Evolutionary conservation across 2,329 filamentous ascomycete genomes (phyloP).

Genomic region (Thielaviopsis cerberus): DNA sequence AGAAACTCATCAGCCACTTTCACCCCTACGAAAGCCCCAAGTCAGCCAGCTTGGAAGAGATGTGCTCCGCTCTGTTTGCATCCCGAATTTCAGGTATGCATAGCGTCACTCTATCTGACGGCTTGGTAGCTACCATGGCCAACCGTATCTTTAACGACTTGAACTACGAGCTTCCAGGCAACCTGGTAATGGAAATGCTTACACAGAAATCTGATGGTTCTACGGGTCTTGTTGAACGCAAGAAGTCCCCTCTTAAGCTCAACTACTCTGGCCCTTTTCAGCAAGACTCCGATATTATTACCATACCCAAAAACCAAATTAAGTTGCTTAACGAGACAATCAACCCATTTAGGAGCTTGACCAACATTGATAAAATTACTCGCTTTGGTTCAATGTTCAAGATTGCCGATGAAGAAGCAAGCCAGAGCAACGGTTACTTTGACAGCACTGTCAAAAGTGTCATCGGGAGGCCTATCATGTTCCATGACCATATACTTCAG

Average conservation of each 20-base stretch:
- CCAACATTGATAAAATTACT: background rate
- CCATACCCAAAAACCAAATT: background rate
- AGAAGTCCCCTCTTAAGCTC: background rate
- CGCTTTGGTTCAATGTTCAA: background rate
- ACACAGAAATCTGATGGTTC: background rate
- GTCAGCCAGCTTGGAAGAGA: background rate
- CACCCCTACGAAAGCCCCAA: background rate
- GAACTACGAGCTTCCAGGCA: background rate
- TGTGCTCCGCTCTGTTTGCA: background rate
- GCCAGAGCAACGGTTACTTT: background rate
- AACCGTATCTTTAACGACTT: background rate
- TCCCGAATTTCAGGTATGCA: background rate
- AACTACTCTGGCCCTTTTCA: background rate
- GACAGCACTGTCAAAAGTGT: background rate
- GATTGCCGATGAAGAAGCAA: background rate
- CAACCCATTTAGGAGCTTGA: background rate
- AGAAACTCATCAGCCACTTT: background rate
- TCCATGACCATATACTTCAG: background rate
- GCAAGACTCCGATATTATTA: background rate
- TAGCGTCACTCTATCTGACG: background rate
- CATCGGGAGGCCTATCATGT: background rate
- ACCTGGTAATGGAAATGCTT: background rate
- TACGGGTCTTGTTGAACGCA: background rate
- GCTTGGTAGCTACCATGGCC: background rate
- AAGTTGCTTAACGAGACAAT: background rate